Percentiles rank a stretch among this genome's conserved stretches.
These are phyloP conservation scores for Kodamaea neixiangensis DNA, from an alignment of 805 yeast genomes.

Conservation along the genomic window DNA sequence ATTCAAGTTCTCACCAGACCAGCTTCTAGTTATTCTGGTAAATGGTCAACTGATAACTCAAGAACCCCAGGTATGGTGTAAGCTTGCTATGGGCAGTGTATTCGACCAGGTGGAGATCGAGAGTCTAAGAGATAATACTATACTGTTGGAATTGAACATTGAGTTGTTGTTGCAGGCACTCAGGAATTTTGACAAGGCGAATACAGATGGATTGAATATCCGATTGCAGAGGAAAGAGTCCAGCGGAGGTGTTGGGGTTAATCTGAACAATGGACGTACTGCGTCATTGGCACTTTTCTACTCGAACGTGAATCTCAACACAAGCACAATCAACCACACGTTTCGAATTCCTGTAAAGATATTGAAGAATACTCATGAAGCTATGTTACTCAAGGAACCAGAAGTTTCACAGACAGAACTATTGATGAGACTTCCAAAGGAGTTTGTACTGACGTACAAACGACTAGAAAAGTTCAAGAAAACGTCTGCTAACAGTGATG, in stretches of 20 bases:
- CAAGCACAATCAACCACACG: constrained; percentile 58
- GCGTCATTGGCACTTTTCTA: constrained; percentile 60
- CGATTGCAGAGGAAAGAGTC: constrained; percentile 50
- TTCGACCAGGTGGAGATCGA: constrained; percentile 54
- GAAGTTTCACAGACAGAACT: constrained; percentile 55
- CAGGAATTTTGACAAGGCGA: constrained; percentile 54
- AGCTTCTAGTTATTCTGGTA: constrained; percentile 52
- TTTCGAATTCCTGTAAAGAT: constrained; percentile 72
- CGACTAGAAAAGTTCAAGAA: constrained; percentile 67
- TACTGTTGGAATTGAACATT: constrained; percentile 61
- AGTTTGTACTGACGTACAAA: constrained; percentile 54
- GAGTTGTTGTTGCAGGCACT: constrained; percentile 62
- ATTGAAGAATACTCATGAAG: constrained; percentile 54
- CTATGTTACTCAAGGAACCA: constrained; percentile 59
- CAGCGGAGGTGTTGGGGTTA: constrained; percentile 23
- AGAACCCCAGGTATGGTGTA: constrained; percentile 73
- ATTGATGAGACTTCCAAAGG: constrained; percentile 52
- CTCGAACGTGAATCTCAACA: constrained; percentile 43
- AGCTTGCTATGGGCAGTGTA: constrained; percentile 44
- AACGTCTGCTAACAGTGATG: constrained; percentile 40
- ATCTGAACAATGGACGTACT: constrained; percentile 33
- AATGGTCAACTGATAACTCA: constrained; percentile 40
- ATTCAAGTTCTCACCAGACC: constrained; percentile 53
- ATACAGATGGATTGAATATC: constrained; percentile 51
- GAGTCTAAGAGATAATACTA: constrained; percentile 53